Conservation (phyloP, 495 filamentous ascomycete species). For the Penicillium robsamsonii region DNA sequence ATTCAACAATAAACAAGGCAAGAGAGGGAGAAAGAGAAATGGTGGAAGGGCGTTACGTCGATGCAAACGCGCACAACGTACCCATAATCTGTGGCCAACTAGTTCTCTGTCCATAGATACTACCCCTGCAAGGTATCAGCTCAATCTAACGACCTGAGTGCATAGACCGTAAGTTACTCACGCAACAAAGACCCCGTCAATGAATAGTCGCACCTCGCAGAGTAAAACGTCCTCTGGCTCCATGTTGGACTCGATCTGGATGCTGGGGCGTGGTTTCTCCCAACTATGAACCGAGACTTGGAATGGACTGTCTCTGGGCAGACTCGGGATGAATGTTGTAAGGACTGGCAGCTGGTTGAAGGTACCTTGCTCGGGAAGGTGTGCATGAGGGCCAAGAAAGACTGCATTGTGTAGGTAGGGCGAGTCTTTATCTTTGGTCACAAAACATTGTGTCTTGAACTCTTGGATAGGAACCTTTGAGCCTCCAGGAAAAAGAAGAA, state of each 20-base stretch:
- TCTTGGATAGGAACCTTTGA: slow-evolving; percentile 74
- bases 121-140: slow-evolving; percentile 38
- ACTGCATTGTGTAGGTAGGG: slow-evolving; percentile 36
- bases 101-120: slow-evolving; percentile 52
- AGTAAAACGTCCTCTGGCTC: slow-evolving; percentile 59
- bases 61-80: slow-evolving; percentile 20
- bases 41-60: background rate
- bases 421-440: slow-evolving; percentile 59
- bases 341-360: slow-evolving; percentile 61
- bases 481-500: slow-evolving; percentile 70
- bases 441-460: slow-evolving; percentile 81
- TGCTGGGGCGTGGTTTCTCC: slow-evolving; percentile 63
- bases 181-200: slow-evolving; percentile 69
- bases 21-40: background rate
- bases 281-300: slow-evolving; percentile 80
- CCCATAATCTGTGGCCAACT: slow-evolving; percentile 63
- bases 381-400: slow-evolving; percentile 27
- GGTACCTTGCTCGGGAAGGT: slow-evolving; percentile 31
- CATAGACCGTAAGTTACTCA: slow-evolving; percentile 36
- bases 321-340: slow-evolving; percentile 72
- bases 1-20: background rate
- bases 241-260: slow-evolving; percentile 58
- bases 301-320: slow-evolving; percentile 59
- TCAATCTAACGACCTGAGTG: background rate
- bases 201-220: slow-evolving; percentile 65